Conservation (phyloP, 1,284 basidiomycete species). For the Lentinula novae-zelandiae region DNA sequence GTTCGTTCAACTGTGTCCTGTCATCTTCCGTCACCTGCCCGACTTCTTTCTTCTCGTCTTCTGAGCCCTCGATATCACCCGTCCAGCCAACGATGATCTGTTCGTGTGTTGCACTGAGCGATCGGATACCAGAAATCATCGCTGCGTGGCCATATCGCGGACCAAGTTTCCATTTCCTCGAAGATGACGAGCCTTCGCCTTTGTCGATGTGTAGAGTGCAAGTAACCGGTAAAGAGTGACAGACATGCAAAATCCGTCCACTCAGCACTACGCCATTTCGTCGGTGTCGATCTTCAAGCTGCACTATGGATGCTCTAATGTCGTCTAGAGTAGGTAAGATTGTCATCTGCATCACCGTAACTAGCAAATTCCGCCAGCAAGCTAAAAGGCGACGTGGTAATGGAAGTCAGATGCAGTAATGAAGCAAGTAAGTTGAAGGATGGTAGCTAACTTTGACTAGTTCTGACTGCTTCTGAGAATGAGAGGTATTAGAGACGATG, state of each 20-base stretch:
- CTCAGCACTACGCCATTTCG: constrained; percentile 70
- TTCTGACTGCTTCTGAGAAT: background rate
- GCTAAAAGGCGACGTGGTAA: background rate
- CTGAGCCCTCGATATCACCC: constrained; percentile 69
- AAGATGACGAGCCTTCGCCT: constrained; percentile 21
- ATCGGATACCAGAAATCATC: constrained; percentile 91
- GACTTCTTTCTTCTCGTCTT: constrained; percentile 42
- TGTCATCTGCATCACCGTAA: background rate
- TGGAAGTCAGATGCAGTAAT: background rate
- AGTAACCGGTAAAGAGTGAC: constrained; percentile 75
- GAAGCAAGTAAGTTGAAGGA: background rate
- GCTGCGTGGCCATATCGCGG: constrained; percentile 90
- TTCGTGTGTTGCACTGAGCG: constrained; percentile 78
- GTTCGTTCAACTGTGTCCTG: constrained; percentile 55
- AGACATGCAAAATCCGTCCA: constrained; percentile 85
- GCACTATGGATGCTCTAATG: background rate
- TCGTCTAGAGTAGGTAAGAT: background rate
- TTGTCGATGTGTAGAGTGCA: constrained; percentile 48
- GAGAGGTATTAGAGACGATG: background rate
- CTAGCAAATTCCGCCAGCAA: background rate
- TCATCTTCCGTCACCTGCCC: constrained; percentile 56
- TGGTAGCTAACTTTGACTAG: too few relatives aligned
- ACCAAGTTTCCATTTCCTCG: constrained; percentile 66
- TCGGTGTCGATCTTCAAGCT: constrained; percentile 66
- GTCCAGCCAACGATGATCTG: constrained; percentile 95